phyloP scores from a whole-genome alignment of 768 basidiomycete genomes.

The Pseudohyphozyma bogoriensis region DNA sequence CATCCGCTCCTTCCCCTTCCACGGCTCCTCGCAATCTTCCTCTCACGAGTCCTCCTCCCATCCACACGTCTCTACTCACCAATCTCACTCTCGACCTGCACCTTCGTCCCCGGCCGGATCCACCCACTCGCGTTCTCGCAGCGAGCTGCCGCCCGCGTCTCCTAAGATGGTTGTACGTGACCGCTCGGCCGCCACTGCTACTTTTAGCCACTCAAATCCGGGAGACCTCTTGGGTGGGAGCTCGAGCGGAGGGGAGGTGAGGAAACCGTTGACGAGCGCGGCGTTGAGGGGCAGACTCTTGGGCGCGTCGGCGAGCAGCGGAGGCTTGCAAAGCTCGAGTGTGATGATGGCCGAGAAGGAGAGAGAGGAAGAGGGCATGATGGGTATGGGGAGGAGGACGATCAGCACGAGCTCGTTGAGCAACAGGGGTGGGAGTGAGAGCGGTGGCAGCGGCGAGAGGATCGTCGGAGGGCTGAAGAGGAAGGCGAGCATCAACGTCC shows the following conservation, averaged over 20 bases:
- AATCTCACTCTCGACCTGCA: too few relatives aligned
- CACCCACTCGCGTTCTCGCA: too few relatives aligned
- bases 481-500: slow-evolving; percentile 9
- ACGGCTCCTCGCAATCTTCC: too few relatives aligned
- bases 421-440: slow-evolving; percentile 14
- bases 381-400: neutral
- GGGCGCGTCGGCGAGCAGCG: neutral
- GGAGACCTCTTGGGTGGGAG: neutral
- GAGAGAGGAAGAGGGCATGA: neutral
- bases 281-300: neutral
- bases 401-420: neutral
- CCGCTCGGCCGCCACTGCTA: too few relatives aligned
- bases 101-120: too few relatives aligned
- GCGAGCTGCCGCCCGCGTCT: too few relatives aligned
- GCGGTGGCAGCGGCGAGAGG: slow-evolving; percentile 4
- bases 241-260: neutral
- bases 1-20: too few relatives aligned
- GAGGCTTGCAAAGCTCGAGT: neutral
- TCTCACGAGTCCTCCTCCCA: too few relatives aligned
- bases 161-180: too few relatives aligned
- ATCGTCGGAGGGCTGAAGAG: neutral
- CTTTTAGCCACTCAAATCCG: too few relatives aligned
- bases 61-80: too few relatives aligned
- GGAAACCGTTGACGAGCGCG: neutral
- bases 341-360: too few relatives aligned